Conservation (phyloP, 805 yeast genomes). For the Candida rishiriensis region DNA sequence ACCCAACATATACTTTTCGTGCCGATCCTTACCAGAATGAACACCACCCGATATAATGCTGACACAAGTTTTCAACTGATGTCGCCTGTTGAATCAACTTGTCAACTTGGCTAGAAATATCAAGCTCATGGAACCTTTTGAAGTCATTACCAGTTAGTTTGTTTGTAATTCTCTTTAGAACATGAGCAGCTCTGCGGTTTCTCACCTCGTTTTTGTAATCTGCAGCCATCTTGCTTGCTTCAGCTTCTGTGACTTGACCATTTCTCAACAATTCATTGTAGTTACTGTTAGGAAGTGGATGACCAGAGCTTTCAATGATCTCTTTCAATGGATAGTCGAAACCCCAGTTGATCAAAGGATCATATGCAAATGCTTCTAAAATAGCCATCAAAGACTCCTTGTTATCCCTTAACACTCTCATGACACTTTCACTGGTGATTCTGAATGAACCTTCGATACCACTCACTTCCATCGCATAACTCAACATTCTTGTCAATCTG, state of each 20-base stretch:
- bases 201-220: constrained; percentile 71
- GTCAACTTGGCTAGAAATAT: constrained; percentile 88
- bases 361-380: constrained; percentile 96
- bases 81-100: constrained; percentile 94
- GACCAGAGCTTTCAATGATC: constrained; percentile 69
- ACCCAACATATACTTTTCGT: neutral
- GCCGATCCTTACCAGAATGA: constrained; percentile 73
- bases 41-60: constrained; percentile 98
- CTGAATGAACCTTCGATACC: constrained; percentile 98
- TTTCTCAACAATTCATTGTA: constrained; percentile 66
- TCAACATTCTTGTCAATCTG: constrained; percentile 92
- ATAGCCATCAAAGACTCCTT: constrained; percentile 97
- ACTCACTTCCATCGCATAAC: constrained; percentile 98
- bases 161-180: constrained; percentile 83
- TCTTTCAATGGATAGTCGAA: constrained; percentile 86
- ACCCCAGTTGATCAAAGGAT: constrained; percentile 98
- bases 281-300: constrained; percentile 60
- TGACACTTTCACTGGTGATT: constrained; percentile 94
- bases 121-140: constrained; percentile 61
- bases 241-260: constrained; percentile 74
- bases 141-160: constrained; percentile 94
- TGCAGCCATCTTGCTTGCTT: constrained; percentile 63
- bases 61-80: constrained; percentile 90
- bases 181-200: constrained; percentile 87
- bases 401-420: constrained; percentile 90